Evolutionary conservation across 805 yeast genomes (phyloP).

Genomic region (Candida nitratophila): DNA sequence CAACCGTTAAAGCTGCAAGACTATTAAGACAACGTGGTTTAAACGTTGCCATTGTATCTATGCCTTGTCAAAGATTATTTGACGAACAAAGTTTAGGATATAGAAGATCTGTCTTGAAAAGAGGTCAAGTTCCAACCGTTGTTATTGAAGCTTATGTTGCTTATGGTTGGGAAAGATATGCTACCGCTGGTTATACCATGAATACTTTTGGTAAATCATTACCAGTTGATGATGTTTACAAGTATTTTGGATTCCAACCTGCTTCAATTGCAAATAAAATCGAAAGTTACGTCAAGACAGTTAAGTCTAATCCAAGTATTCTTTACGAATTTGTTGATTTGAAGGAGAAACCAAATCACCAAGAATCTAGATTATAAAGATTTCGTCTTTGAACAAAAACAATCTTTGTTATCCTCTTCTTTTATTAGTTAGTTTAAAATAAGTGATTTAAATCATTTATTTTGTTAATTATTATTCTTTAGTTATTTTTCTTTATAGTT

Average conservation of each 20-base stretch:
- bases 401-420: not conserved
- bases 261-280: constrained; percentile 90
- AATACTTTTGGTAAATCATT: constrained; percentile 97
- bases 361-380: constrained; percentile 1
- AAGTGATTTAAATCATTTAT: too few relatives aligned
- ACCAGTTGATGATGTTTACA: constrained; percentile 75
- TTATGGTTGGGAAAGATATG: constrained; percentile 88
- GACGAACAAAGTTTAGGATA: constrained; percentile 79
- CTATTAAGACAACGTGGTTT: constrained; percentile 57
- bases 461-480: not conserved
- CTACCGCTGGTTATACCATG: constrained; percentile 95
- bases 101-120: constrained; percentile 77
- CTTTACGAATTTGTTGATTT: constrained; percentile 7
- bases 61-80: constrained; percentile 90
- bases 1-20: constrained; percentile 79
- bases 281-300: constrained; percentile 51
- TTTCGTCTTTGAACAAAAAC: too few relatives aligned
- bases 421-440: not conserved
- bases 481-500: not conserved
- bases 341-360: constrained; percentile 7
- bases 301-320: constrained; percentile 3
- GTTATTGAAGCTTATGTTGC: constrained; percentile 92
- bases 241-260: constrained; percentile 82
- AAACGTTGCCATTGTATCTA: constrained; percentile 77
- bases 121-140: constrained; percentile 83